Conservation (phyloP, 108 stramenopile genomes). For the Phaeodactylum tricornutum region DNA sequence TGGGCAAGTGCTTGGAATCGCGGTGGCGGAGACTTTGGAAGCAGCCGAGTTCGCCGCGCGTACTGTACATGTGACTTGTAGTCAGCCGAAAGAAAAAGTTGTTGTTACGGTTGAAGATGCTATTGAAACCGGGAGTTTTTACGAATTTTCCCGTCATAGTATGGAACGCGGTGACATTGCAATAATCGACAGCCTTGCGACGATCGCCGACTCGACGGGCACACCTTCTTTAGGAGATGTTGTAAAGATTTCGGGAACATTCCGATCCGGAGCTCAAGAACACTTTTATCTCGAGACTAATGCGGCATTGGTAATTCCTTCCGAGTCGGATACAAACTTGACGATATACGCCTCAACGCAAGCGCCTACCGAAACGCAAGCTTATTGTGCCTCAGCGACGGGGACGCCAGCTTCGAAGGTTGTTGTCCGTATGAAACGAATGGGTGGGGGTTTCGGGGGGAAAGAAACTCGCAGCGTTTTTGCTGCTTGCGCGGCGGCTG, state of each 20-base stretch:
- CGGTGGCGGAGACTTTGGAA: conserved; percentile 68
- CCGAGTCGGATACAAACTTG: conserved; percentile 72
- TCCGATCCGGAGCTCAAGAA: conserved; percentile 85
- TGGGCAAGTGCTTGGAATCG: conserved; percentile 80
- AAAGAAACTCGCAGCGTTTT: conserved; percentile 90
- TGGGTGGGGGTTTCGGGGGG: conserved; percentile 94
- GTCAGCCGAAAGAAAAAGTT: no score
- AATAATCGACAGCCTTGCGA: conserved; percentile 18
- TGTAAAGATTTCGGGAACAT: conserved; percentile 55
- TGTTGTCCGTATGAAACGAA: conserved; percentile 82
- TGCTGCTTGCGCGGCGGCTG: conserved; percentile 73
- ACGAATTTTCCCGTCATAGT: conserved; percentile 46
- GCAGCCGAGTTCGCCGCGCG: conserved; percentile 68
- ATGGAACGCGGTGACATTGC: conserved; percentile 59
- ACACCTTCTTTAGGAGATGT: conserved; percentile 34
- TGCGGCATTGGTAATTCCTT: conserved; percentile 79
- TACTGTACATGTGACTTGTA: no score
- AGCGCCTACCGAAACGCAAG: conserved; percentile 84
- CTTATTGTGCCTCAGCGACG: conserved; percentile 71
- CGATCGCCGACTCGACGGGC: conserved; percentile 7
- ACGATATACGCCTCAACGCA: conserved; percentile 87
- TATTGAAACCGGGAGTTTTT: conserved; percentile 67
- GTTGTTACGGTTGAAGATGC: conserved; percentile 83
- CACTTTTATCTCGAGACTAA: conserved; percentile 95
- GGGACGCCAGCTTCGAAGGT: conserved; percentile 77